Conservation (phyloP, 2,329 filamentous ascomycete genomes). For the Monilinia polystroma region DNA sequence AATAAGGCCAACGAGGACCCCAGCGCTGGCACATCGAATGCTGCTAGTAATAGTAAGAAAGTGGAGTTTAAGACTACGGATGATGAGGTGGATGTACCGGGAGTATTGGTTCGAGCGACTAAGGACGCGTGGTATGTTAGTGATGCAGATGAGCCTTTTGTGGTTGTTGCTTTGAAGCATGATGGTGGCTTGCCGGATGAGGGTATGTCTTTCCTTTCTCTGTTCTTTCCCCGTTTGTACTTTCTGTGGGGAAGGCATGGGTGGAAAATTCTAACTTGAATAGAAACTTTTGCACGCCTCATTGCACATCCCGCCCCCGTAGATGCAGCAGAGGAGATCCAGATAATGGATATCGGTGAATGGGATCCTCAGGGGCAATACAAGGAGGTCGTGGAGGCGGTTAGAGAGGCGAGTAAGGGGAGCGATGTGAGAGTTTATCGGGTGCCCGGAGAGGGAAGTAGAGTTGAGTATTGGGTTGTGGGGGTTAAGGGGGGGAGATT, state of each 20-base stretch:
- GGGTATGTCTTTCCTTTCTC: constrained; percentile 48
- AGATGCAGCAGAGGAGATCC: constrained; percentile 52
- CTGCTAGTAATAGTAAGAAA: constrained; percentile 35
- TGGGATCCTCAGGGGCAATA: constrained; percentile 77
- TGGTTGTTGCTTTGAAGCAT: constrained; percentile 68
- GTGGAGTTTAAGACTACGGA: constrained; percentile 54
- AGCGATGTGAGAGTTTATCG: constrained; percentile 73
- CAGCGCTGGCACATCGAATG: constrained; percentile 53
- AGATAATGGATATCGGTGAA: constrained; percentile 64
- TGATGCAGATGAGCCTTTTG: constrained; percentile 84
- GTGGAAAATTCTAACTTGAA: background rate
- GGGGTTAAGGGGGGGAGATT: constrained; percentile 53
- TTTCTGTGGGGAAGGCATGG: background rate
- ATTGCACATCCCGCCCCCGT: constrained; percentile 57
- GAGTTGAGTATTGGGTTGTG: constrained; percentile 79
- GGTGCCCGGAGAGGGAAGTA: constrained; percentile 60
- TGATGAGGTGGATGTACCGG: constrained; percentile 59
- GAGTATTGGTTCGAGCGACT: constrained; percentile 51
- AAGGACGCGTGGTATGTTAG: constrained; percentile 69
- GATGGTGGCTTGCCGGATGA: constrained; percentile 59
- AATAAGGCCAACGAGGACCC: constrained; percentile 83
- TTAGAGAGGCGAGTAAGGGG: constrained; percentile 60
- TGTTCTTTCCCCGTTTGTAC: background rate
- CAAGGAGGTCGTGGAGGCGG: constrained; percentile 64
- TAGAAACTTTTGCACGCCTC: constrained; percentile 69